phyloP scores from a whole-genome alignment of 345 rosid species.

The Eucalyptus erythrocorys region DNA sequence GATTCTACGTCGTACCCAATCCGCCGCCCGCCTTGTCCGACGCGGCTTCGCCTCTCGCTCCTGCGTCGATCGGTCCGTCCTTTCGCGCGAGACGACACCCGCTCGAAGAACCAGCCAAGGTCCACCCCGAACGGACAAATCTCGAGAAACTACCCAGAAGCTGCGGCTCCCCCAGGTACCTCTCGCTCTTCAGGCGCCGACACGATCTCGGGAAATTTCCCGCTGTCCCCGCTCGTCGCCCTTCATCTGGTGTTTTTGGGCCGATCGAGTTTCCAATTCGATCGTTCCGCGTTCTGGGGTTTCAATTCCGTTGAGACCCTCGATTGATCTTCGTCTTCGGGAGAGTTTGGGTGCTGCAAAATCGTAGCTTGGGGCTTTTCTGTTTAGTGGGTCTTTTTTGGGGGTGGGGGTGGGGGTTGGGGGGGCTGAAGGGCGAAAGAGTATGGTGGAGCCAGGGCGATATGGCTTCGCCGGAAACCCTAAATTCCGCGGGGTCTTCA shows the following conservation, averaged over 20 bases:
- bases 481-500: constrained; percentile 2
- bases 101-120: background rate
- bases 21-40: background rate
- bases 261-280: background rate
- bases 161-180: background rate
- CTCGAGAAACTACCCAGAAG: background rate
- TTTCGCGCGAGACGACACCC: background rate
- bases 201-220: background rate
- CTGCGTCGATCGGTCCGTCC: background rate
- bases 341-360: background rate
- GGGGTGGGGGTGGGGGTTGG: background rate
- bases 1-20: background rate
- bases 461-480: background rate
- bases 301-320: background rate
- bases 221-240: background rate
- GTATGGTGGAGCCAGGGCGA: constrained; percentile 1
- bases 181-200: background rate
- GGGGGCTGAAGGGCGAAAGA: background rate
- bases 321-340: background rate
- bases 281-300: background rate
- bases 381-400: background rate
- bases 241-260: background rate
- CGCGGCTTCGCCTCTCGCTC: background rate
- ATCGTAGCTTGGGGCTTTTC: background rate
- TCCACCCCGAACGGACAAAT: background rate